A percentile compares a stretch with the other conserved stretches of the same genome.
Conservation (phyloP, 345 rosid species). For the Eucalyptus brandiana region DNA sequence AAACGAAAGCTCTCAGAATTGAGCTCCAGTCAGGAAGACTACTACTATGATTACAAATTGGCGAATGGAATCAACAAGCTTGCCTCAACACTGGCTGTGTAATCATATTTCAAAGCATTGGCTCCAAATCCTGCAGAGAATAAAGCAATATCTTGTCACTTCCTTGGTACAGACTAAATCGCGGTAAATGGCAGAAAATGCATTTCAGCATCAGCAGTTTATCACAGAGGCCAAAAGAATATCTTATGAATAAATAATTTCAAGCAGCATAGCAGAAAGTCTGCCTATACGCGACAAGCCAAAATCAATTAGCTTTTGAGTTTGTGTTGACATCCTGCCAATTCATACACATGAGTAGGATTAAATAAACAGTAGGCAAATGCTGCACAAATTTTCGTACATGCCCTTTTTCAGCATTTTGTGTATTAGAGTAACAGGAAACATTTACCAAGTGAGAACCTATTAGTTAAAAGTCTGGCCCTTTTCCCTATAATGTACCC, state of each 20-base stretch:
- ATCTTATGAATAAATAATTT: neutral
- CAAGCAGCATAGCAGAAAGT: neutral
- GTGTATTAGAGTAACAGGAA: neutral
- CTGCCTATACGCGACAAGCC: neutral
- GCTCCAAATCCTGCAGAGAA: slow-evolving; percentile 22
- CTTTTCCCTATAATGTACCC: neutral
- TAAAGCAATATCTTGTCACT: neutral
- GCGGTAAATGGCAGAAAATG: neutral
- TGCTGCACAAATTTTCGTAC: neutral
- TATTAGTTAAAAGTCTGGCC: neutral
- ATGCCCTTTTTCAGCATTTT: neutral
- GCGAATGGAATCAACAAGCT: neutral
- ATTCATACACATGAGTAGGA: neutral
- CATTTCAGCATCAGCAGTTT: neutral
- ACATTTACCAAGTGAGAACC: neutral
- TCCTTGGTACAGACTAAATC: neutral
- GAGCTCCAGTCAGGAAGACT: neutral
- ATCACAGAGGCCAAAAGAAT: neutral
- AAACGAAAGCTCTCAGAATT: neutral
- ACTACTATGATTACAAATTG: neutral
- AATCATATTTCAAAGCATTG: slow-evolving; percentile 44
- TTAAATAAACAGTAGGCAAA: neutral
- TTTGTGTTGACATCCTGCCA: neutral
- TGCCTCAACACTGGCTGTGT: slow-evolving; percentile 51
- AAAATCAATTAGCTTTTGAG: neutral